Evolutionary conservation across 768 basidiomycete genomes (phyloP).

Genomic region (Rubroboletus satanas): DNA sequence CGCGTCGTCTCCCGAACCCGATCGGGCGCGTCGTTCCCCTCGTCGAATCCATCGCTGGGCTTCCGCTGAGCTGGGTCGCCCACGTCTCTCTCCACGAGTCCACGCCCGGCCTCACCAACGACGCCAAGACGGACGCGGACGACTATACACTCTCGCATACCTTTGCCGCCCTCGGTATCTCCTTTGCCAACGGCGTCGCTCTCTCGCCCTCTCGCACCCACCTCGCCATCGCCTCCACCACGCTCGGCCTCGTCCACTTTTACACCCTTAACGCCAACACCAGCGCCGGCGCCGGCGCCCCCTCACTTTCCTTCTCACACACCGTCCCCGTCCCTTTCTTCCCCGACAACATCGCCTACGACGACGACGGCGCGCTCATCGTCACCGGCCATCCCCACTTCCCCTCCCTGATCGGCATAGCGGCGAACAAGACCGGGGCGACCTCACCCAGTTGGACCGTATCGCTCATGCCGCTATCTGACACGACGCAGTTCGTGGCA

Average conservation of each 20-base stretch:
- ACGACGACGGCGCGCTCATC: constrained; percentile 44
- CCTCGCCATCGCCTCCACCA: constrained; percentile 57
- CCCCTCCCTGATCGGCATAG: constrained; percentile 44
- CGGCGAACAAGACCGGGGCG: constrained; percentile 39
- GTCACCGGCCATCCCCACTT: constrained; percentile 70
- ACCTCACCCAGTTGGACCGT: constrained; percentile 58
- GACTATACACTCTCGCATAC: constrained; percentile 30
- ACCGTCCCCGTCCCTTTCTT: constrained; percentile 51
- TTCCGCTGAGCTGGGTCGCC: constrained; percentile 59
- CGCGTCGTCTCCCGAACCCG: constrained; percentile 50
- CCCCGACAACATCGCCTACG: constrained; percentile 60
- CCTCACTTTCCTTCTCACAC: constrained; percentile 36
- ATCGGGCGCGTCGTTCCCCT: constrained; percentile 51
- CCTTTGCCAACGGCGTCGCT: constrained; percentile 70
- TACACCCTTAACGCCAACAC: constrained; percentile 44
- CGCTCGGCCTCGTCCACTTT: constrained; percentile 44
- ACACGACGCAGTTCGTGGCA: neutral
- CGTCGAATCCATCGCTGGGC: constrained; percentile 50
- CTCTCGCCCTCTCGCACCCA: constrained; percentile 47
- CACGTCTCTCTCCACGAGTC: constrained; percentile 46
- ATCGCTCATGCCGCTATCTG: constrained; percentile 34
- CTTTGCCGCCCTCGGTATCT: constrained; percentile 44
- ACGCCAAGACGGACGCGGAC: constrained; percentile 16
- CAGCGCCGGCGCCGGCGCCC: constrained; percentile 32
- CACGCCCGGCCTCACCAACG: neutral